Percentiles rank a stretch among this genome's conserved stretches.
These are phyloP conservation scores for Boechera stricta DNA, from an alignment of 345 rosid species.

Conservation along the genomic window DNA sequence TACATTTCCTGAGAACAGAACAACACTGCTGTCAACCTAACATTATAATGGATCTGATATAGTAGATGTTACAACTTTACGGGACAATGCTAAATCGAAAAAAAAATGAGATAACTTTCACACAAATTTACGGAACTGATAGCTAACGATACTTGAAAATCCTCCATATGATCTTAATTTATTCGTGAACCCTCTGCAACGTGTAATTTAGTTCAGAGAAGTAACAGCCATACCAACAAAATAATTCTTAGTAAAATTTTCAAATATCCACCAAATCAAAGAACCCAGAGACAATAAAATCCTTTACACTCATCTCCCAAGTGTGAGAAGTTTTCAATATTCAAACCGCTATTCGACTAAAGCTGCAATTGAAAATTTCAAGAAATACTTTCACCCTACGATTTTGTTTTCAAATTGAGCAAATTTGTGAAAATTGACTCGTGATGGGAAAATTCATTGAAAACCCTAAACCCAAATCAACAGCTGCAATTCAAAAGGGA, in stretches of 20 bases:
- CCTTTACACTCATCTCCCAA: slow-evolving; percentile 6
- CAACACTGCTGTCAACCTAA: slow-evolving; percentile 24
- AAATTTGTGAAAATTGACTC: slow-evolving; percentile 1
- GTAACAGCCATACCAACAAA: not conserved
- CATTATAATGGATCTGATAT: slow-evolving; percentile 5
- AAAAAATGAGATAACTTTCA: slow-evolving; percentile 4
- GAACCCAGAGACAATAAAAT: slow-evolving; percentile 10
- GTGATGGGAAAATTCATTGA: slow-evolving; percentile 2
- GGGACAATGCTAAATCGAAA: not conserved
- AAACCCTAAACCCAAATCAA: slow-evolving; percentile 41
- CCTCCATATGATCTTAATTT: slow-evolving; percentile 4
- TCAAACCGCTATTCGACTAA: not conserved
- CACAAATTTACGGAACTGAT: not conserved
- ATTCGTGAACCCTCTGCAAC: not conserved
- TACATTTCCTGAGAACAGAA: slow-evolving; percentile 78
- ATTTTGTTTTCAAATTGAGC: not conserved
- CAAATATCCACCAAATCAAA: not conserved
- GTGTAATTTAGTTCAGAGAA: slow-evolving; percentile 17
- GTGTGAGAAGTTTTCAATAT: not conserved
- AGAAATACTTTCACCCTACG: not conserved
- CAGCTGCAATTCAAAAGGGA: not conserved
- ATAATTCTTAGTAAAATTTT: not conserved
- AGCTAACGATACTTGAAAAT: not conserved
- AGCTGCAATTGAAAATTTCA: not conserved
- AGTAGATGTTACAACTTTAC: not conserved